These are phyloP conservation scores for Grosmannia clavigera DNA, from an alignment of 2,329 filamentous ascomycete genomes.

Conservation along the genomic window DNA sequence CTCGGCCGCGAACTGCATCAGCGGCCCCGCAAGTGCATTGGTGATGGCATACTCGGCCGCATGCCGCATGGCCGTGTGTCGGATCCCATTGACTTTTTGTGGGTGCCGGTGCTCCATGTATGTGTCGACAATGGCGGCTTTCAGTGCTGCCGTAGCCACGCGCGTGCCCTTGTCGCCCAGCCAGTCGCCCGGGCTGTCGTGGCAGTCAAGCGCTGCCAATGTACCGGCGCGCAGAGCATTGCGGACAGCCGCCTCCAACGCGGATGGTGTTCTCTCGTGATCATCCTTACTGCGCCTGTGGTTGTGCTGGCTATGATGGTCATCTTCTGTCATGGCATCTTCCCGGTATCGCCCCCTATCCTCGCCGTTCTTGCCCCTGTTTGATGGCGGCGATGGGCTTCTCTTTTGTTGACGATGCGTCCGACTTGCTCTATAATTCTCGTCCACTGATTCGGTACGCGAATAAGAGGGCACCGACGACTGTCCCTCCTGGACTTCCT, in stretches of 20 bases:
- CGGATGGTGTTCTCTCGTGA: not conserved
- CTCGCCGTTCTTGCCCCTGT: not conserved
- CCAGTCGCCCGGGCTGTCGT: slow-evolving; percentile 13
- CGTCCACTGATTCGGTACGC: not conserved
- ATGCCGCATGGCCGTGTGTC: slow-evolving; percentile 17
- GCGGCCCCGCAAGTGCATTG: slow-evolving; percentile 13
- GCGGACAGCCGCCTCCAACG: slow-evolving; percentile 12
- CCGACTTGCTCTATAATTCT: not conserved
- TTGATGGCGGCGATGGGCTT: not conserved
- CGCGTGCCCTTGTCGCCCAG: slow-evolving; percentile 14
- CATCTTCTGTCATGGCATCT: not conserved
- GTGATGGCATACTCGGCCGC: slow-evolving; percentile 15
- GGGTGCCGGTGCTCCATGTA: slow-evolving; percentile 13
- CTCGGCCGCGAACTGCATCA: slow-evolving; percentile 3
- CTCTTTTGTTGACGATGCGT: not conserved
- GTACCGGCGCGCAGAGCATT: slow-evolving; percentile 16
- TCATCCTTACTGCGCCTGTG: not conserved
- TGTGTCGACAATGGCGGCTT: slow-evolving; percentile 17
- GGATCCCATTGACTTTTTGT: slow-evolving; percentile 13
- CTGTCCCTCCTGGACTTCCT: not conserved
- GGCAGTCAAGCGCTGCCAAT: slow-evolving; percentile 13
- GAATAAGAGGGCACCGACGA: not conserved
- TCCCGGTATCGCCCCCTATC: not conserved
- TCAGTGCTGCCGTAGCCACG: slow-evolving; percentile 16
- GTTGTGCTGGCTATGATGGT: not conserved